phyloP scores from a whole-genome alignment of 2,329 filamentous ascomycete genomes.

The Neoarthrinium moseri region DNA sequence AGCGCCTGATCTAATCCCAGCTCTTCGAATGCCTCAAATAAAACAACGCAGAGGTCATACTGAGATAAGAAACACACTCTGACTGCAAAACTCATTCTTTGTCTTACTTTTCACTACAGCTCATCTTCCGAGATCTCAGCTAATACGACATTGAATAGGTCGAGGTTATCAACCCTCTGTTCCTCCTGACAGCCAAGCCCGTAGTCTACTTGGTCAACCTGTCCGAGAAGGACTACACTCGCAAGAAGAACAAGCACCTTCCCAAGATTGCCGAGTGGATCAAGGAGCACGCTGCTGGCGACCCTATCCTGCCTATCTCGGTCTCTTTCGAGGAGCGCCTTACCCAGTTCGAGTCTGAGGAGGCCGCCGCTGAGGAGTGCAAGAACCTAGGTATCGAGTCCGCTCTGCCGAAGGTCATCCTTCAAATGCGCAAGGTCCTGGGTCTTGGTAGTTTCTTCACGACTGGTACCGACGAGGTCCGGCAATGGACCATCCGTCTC shows the following conservation, averaged over 20 bases:
- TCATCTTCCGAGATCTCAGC: constrained; percentile 15
- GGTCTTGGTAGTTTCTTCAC: constrained; percentile 97
- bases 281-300: constrained; percentile 82
- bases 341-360: constrained; percentile 75
- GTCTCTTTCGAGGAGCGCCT: constrained; percentile 92
- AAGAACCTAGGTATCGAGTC: constrained; percentile 87
- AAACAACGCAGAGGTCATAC: constrained; percentile 72
- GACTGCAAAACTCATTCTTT: constrained; percentile 39
- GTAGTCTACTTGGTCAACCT: constrained; percentile 97
- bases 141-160: constrained; percentile 59
- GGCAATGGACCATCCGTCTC: constrained; percentile 96
- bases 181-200: constrained; percentile 93
- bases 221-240: constrained; percentile 93
- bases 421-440: constrained; percentile 88
- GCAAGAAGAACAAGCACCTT: constrained; percentile 99
- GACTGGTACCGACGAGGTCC: constrained; percentile 89
- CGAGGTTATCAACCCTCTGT: constrained; percentile 94
- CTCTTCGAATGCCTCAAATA: constrained; percentile 94
- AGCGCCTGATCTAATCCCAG: constrained; percentile 95
- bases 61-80: constrained; percentile 84
- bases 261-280: constrained; percentile 93
- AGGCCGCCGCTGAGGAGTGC: constrained; percentile 77
- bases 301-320: constrained; percentile 91
- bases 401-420: constrained; percentile 85
- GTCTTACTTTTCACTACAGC: constrained; percentile 14